phyloP scores from a whole-genome alignment of 805 yeast species.

The Yamadazyma tumulicola region DNA sequence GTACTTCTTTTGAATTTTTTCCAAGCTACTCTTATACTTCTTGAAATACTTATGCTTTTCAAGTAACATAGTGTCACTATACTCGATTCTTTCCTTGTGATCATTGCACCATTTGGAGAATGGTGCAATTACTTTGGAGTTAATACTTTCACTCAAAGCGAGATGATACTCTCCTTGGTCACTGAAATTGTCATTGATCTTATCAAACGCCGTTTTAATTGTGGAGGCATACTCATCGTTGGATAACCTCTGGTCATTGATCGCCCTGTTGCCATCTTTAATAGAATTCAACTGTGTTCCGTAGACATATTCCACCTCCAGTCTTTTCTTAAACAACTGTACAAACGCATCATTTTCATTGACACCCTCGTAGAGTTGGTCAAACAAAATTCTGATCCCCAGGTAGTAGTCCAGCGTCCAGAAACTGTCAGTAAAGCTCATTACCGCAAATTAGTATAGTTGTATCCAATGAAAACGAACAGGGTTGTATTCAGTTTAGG shows the following conservation, averaged over 20 bases:
- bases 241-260: conserved; percentile 35
- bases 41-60: conserved; percentile 53
- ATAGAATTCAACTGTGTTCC: conserved; percentile 52
- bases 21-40: conserved; percentile 44
- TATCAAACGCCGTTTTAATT: conserved; percentile 58
- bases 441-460: no score
- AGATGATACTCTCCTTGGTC: conserved; percentile 58
- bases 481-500: no score
- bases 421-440: conserved; percentile 71
- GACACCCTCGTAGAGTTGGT: conserved; percentile 57
- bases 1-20: conserved; percentile 60
- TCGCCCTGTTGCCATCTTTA: conserved; percentile 35
- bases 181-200: conserved; percentile 51
- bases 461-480: no score
- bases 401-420: conserved; percentile 67
- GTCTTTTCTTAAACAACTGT: conserved; percentile 60
- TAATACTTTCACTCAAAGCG: conserved; percentile 60
- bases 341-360: conserved; percentile 69
- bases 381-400: conserved; percentile 51
- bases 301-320: conserved; percentile 67
- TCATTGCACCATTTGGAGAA: conserved; percentile 73
- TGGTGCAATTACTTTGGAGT: conserved; percentile 60
- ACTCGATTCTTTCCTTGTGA: conserved; percentile 63
- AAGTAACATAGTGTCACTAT: conserved; percentile 52
- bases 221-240: conserved; percentile 62